Percentiles rank a stretch among this genome's conserved stretches.
Conservation (phyloP, 129 eudicot genomes). For the Lonicera japonica region DNA sequence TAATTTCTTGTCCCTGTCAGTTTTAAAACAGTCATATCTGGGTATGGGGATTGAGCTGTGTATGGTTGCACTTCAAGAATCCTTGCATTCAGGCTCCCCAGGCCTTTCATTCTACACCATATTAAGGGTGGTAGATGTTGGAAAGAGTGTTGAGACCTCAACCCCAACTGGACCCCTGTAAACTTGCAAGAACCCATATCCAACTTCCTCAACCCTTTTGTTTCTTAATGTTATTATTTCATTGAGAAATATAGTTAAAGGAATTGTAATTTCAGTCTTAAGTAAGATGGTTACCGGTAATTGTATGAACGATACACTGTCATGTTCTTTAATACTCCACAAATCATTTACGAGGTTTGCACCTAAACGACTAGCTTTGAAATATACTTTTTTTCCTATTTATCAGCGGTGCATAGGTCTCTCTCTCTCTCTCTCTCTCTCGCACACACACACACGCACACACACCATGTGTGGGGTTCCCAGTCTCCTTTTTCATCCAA, state of each 20-base stretch:
- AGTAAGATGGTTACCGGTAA: not conserved
- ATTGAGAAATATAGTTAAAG: too few species aligned
- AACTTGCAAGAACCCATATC: not conserved
- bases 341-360: not conserved
- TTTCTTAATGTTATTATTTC: not conserved
- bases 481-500: not conserved
- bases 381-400: not conserved
- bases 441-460: too few species aligned
- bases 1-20: constrained; percentile 5
- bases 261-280: too few species aligned
- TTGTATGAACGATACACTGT: not conserved
- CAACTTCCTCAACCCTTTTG: not conserved
- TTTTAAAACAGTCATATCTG: not conserved
- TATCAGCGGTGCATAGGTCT: not conserved
- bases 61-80: constrained; percentile 50
- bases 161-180: not conserved
- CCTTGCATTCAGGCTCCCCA: constrained; percentile 32
- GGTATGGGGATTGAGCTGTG: constrained; percentile 20
- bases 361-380: not conserved
- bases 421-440: constrained; percentile 4
- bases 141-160: not conserved
- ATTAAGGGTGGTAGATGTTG: not conserved
- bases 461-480: not conserved
- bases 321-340: not conserved
- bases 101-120: constrained; percentile 1